Percentiles rank a stretch among this genome's conserved stretches.
phyloP scores from a whole-genome alignment of 2,329 filamentous ascomycete genomes.

The Fusarium compactum region DNA sequence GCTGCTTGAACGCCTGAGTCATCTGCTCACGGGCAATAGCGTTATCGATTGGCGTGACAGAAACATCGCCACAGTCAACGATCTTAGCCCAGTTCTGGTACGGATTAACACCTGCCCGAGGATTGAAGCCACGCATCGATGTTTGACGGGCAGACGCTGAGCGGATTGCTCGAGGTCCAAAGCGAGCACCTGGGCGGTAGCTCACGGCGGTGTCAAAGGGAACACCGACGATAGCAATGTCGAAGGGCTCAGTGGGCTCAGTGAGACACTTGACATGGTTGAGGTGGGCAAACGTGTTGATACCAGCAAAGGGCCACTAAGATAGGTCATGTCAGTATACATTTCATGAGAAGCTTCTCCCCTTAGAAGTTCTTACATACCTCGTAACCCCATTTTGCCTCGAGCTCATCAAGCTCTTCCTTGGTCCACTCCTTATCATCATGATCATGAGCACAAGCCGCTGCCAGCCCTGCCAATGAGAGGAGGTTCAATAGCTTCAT shows the following conservation, averaged over 20 bases:
- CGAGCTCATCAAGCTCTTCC: slow-evolving; percentile 64
- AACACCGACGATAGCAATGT: slow-evolving; percentile 78
- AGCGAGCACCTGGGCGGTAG: slow-evolving; percentile 74
- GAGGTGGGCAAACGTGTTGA: slow-evolving; percentile 80
- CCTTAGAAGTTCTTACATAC: slow-evolving; percentile 51
- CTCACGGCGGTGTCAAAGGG: slow-evolving; percentile 81
- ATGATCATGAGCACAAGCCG: slow-evolving; percentile 49
- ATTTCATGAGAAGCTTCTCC: slow-evolving; percentile 1
- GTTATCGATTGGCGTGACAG: slow-evolving; percentile 89
- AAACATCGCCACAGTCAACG: slow-evolving; percentile 91
- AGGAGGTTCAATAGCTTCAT: slow-evolving; percentile 50
- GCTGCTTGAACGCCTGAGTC: slow-evolving; percentile 81
- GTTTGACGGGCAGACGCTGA: slow-evolving; percentile 86
- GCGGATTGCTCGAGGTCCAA: slow-evolving; percentile 89
- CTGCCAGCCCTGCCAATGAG: slow-evolving; percentile 44
- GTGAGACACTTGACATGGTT: slow-evolving; percentile 76
- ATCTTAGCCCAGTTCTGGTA: slow-evolving; percentile 85
- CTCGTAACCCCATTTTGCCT: slow-evolving; percentile 69
- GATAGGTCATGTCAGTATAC: slow-evolving; percentile 9
- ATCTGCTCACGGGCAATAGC: slow-evolving; percentile 84
- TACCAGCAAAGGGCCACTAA: slow-evolving; percentile 72
- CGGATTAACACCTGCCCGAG: slow-evolving; percentile 84
- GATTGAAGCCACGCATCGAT: slow-evolving; percentile 81
- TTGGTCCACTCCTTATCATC: slow-evolving; percentile 60
- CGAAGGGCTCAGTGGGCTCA: slow-evolving; percentile 71